Percentiles rank a stretch among this genome's conserved stretches.
Evolutionary conservation across 257 asterid genomes (phyloP).

Genomic region (Fraxinus cuspidata): DNA sequence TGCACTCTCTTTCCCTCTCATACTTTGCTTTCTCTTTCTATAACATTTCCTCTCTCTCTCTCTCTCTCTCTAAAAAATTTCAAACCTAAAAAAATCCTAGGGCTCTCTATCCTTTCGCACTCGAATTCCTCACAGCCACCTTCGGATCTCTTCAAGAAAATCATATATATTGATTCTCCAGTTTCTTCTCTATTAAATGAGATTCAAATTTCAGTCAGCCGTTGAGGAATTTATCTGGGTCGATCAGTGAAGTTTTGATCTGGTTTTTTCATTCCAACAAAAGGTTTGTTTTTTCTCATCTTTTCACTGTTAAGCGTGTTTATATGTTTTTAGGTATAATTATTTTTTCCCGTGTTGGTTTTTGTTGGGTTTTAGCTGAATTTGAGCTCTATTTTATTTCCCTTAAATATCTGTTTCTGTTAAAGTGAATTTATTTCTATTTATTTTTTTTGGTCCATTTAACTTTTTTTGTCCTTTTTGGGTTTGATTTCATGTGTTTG

Average conservation of each 20-base stretch:
- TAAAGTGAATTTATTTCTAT: conserved; percentile 29
- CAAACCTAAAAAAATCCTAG: conserved; percentile 40
- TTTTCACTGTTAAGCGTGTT: conserved; percentile 14
- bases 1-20: conserved; percentile 16
- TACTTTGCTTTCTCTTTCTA: conserved; percentile 9
- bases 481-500: neutral
- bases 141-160: conserved; percentile 9
- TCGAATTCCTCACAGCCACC: conserved; percentile 18
- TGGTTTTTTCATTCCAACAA: conserved; percentile 29
- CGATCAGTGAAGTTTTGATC: conserved; percentile 33
- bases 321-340: neutral
- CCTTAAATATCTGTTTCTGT: conserved; percentile 8
- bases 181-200: conserved; percentile 13
- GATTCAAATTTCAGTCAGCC: conserved; percentile 4
- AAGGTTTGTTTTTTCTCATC: conserved; percentile 22
- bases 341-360: neutral
- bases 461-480: neutral
- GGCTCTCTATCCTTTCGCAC: conserved; percentile 26
- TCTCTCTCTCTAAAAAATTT: conserved; percentile 44
- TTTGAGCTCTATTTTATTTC: conserved; percentile 28
- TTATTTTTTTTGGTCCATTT: conserved; percentile 31
- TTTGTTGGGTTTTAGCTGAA: conserved; percentile 28
- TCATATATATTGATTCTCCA: neutral
- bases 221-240: conserved; percentile 18
- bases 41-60: conserved; percentile 36